These are phyloP conservation scores for Podila epicladia DNA, from an alignment of 192 early-diverging fungal species.

Conservation along the genomic window DNA sequence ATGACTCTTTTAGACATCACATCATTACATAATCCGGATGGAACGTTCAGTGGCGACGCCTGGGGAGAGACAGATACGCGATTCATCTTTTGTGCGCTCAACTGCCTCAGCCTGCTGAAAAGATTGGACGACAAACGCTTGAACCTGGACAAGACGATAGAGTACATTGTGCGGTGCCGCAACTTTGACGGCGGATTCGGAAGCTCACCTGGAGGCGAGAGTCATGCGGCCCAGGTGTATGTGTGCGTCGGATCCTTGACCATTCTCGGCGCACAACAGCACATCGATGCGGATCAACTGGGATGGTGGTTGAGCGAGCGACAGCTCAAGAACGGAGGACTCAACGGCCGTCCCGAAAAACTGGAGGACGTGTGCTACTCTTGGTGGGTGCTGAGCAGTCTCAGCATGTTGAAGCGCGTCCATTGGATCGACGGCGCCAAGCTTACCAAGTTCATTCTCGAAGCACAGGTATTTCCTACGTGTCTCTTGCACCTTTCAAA, in stretches of 20 bases:
- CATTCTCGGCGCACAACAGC: conserved; percentile 79
- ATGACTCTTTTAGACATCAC: conserved; percentile 63
- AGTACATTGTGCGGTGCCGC: conserved; percentile 79
- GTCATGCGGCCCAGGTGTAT: conserved; percentile 93
- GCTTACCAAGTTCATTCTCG: conserved; percentile 82
- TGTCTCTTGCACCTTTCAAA: not conserved
- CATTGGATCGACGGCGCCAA: conserved; percentile 89
- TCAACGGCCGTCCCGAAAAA: conserved; percentile 98
- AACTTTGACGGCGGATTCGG: conserved; percentile 99
- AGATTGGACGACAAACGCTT: conserved; percentile 73
- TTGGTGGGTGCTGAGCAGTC: conserved; percentile 96
- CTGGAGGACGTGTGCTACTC: conserved; percentile 98
- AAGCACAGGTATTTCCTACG: conserved; percentile 65
- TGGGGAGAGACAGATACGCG: conserved; percentile 97
- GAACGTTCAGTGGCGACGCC: conserved; percentile 89
- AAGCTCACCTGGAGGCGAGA: conserved; percentile 88
- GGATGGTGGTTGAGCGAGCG: conserved; percentile 95
- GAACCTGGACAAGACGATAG: conserved; percentile 67
- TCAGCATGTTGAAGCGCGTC: conserved; percentile 79
- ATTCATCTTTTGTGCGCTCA: conserved; percentile 89
- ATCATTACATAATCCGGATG: conserved; percentile 67
- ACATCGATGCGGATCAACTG: conserved; percentile 84
- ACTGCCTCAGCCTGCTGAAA: conserved; percentile 79
- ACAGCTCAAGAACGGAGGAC: conserved; percentile 90
- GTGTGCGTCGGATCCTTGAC: conserved; percentile 91